A percentile compares a stretch with the other conserved stretches of the same genome.
These are phyloP conservation scores for Nannochloropsis salina DNA, from an alignment of 108 stramenopile genomes.

Conservation along the genomic window DNA sequence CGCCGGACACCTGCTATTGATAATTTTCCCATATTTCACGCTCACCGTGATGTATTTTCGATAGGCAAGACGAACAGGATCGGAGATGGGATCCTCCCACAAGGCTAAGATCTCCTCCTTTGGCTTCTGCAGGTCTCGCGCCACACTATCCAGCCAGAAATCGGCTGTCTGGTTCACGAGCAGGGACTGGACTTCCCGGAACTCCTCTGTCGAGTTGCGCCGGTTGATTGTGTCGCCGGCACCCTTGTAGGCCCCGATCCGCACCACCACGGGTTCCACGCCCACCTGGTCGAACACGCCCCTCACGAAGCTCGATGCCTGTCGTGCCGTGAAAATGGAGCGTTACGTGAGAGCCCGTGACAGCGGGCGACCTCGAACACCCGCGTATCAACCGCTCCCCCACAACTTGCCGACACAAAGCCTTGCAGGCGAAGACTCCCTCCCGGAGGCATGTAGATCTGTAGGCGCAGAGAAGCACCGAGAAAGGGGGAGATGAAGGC, in stretches of 20 bases:
- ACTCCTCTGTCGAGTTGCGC: background rate
- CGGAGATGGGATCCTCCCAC: background rate
- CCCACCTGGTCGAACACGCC: background rate
- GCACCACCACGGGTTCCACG: conserved; percentile 2
- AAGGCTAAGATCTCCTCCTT: conserved; percentile 2
- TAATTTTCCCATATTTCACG: no score
- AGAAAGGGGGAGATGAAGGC: no score
- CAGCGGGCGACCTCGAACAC: no score
- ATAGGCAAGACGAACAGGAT: background rate
- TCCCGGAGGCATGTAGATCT: background rate
- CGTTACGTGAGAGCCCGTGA: no score
- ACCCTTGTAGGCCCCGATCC: conserved; percentile 19
- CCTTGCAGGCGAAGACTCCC: background rate
- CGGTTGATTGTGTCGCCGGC: background rate
- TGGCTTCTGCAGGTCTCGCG: background rate
- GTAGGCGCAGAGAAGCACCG: background rate
- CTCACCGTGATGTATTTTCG: conserved; percentile 4
- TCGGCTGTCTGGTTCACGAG: conserved; percentile 19
- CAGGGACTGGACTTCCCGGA: background rate
- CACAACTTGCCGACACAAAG: background rate
- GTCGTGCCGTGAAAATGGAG: background rate
- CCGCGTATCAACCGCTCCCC: no score
- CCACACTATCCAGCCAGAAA: background rate
- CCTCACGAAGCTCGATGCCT: background rate
- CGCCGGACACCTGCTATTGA: no score